Percentiles rank a stretch among this genome's conserved stretches.
Conservation (phyloP, 352 stramenopile species). For the Blastocystis sp. region DNA sequence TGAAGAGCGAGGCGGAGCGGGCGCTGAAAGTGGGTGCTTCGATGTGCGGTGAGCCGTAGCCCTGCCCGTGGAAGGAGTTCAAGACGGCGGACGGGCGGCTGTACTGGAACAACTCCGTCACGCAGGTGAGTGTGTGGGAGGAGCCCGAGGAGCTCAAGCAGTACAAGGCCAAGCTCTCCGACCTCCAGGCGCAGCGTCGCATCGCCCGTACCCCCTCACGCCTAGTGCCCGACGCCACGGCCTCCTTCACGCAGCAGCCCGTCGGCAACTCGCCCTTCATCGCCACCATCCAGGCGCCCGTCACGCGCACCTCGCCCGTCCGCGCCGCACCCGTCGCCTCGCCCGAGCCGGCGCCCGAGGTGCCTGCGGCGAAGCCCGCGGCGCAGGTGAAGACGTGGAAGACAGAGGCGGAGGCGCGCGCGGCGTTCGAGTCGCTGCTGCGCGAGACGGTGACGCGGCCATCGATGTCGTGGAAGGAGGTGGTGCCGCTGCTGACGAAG, state of each 20-base stretch:
- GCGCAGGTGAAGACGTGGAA: not conserved
- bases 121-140: conserved; percentile 48
- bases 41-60: not conserved
- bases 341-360: not conserved
- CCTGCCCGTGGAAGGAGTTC: conserved; percentile 67
- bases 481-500: conserved; percentile 3
- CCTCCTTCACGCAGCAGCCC: not conserved
- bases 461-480: conserved; percentile 39
- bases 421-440: conserved; percentile 27
- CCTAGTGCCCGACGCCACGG: not conserved
- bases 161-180: conserved; percentile 28
- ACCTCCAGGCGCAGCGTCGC: conserved; percentile 4
- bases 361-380: not conserved
- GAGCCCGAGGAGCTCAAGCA: conserved; percentile 41
- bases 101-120: conserved; percentile 50
- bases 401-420: not conserved
- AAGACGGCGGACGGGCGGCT: conserved; percentile 10
- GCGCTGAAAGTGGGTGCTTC: conserved; percentile 12
- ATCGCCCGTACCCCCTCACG: not conserved
- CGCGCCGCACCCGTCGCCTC: not conserved
- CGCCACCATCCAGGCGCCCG: conserved; percentile 12
- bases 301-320: not conserved
- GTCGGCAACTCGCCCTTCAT: conserved; percentile 46
- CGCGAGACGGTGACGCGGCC: not conserved
- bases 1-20: conserved; percentile 28